Base-by-base conservation (phyloP, 129 eudicot genomes). In the Solidago caesia region DNA sequence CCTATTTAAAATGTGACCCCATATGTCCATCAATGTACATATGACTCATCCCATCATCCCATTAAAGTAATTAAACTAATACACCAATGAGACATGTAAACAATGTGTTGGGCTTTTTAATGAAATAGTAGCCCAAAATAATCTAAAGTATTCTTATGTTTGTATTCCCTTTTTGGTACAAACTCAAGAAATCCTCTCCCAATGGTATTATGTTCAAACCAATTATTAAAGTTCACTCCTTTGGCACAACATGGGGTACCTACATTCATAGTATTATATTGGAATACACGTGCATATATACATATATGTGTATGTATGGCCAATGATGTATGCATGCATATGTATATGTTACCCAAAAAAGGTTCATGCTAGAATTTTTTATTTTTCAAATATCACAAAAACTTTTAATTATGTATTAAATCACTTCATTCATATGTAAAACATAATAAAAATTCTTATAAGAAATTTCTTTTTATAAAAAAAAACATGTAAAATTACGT, bases 101-200 rank as follows among this genome's bases (percentile, higher is more conserved):
- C 83, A 79, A 72, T 65, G 55, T 79, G 83, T 79, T 79, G 83
- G 83, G 56, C 79, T 66, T 79, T 79, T 73, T 15, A 55, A 56
- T 67, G 64, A 73, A 79, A 65, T 72, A 63, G 79, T 73, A 73
- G 83, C 83, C 70, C 78, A 66, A 79, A 56, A 44, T 79, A 75
- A 66, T 64, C 27, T 66, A 66, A 75, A 75, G 73, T 65, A 75
- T 48, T 65, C 53, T 33, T 26, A 55, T 55, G 14, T 63, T 52
- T 72, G 82, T 72, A 64, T 44, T 78, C 77, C 66, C 77, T 78
- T 78, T 71, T 64, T 79, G 60, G 68, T 72, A 79, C 78, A 79
- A 44, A 61, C 51, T 69, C 70, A 66, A 56, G 55, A 65, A 52
- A 77, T 56, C 64, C 64, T 53, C 67, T 44, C 47, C 15, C 12